Percentiles rank a stretch among this genome's conserved stretches.
These are phyloP conservation scores for Xylariaceae sp. DNA, from an alignment of 2,329 filamentous ascomycete species.

Conservation along the genomic window DNA sequence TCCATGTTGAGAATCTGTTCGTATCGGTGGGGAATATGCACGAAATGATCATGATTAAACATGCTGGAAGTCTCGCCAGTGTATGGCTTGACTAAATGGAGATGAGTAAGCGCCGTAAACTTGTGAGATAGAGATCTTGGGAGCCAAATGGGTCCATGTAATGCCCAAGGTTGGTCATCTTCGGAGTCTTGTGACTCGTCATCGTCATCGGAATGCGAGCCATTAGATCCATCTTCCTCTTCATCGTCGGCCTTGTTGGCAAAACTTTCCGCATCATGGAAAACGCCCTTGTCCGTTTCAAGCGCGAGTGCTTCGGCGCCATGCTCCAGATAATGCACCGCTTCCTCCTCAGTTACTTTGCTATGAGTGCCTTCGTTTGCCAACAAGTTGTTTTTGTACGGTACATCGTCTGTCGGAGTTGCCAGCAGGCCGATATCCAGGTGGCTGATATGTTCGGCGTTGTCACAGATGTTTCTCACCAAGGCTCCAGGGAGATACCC, in stretches of 20 bases:
- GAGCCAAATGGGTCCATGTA: background rate
- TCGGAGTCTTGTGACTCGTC: background rate
- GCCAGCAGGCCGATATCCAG: background rate
- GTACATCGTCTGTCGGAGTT: background rate
- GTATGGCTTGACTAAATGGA: background rate
- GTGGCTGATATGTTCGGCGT: background rate
- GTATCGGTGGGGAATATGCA: background rate
- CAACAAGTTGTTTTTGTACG: background rate
- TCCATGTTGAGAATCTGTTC: background rate
- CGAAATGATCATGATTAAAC: background rate
- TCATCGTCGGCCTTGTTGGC: background rate
- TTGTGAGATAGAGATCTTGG: background rate
- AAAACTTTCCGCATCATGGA: background rate
- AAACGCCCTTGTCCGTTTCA: background rate
- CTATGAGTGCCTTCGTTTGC: background rate
- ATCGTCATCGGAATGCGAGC: background rate
- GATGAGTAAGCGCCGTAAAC: background rate
- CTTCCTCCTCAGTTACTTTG: background rate
- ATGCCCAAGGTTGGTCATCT: background rate
- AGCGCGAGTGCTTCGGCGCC: background rate
- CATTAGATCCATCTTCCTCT: background rate
- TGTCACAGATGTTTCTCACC: background rate
- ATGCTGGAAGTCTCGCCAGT: background rate
- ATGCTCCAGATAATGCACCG: background rate
- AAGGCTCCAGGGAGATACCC: background rate